These are phyloP conservation scores for Saturnispora bothae DNA, from an alignment of 805 yeast genomes.

Conservation along the genomic window DNA sequence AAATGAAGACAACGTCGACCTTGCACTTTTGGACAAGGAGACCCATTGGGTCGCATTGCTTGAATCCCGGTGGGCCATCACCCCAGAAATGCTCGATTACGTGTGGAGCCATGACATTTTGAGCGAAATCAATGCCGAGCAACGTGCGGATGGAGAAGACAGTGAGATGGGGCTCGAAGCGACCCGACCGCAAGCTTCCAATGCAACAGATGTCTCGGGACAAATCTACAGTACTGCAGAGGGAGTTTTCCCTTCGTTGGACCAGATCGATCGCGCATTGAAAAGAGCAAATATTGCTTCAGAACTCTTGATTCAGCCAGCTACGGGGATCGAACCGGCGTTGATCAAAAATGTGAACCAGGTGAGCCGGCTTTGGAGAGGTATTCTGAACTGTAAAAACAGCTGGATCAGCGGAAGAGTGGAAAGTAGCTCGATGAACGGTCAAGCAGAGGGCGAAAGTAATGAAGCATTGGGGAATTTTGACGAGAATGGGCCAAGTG, in stretches of 20 bases:
- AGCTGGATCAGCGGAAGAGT: constrained; percentile 11
- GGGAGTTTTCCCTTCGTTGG: constrained; percentile 7
- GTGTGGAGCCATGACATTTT: constrained; percentile 8
- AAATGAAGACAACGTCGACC: neutral
- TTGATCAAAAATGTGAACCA: constrained; percentile 18
- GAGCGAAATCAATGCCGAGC: neutral
- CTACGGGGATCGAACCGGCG: constrained; percentile 15
- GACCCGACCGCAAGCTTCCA: neutral
- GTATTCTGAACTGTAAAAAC: constrained; percentile 21
- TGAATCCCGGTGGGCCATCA: constrained; percentile 3
- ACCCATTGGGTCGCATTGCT: constrained; percentile 1
- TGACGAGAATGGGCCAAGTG: constrained; percentile 10
- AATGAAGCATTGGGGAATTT: constrained; percentile 1
- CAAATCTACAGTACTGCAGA: neutral
- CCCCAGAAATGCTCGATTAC: constrained; percentile 2
- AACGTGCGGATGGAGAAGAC: constrained; percentile 4
- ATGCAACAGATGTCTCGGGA: neutral
- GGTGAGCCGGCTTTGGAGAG: constrained; percentile 24
- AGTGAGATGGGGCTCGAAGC: constrained; percentile 4
- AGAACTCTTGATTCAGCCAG: constrained; percentile 21
- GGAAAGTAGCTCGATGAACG: too few species aligned
- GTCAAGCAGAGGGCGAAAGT: constrained; percentile 4
- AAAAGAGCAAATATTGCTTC: constrained; percentile 23
- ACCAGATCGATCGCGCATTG: constrained; percentile 14
- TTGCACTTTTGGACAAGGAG: constrained; percentile 2